Base-by-base conservation (phyloP, 176 grass and related monocot genomes). In the Carex parvula region DNA sequence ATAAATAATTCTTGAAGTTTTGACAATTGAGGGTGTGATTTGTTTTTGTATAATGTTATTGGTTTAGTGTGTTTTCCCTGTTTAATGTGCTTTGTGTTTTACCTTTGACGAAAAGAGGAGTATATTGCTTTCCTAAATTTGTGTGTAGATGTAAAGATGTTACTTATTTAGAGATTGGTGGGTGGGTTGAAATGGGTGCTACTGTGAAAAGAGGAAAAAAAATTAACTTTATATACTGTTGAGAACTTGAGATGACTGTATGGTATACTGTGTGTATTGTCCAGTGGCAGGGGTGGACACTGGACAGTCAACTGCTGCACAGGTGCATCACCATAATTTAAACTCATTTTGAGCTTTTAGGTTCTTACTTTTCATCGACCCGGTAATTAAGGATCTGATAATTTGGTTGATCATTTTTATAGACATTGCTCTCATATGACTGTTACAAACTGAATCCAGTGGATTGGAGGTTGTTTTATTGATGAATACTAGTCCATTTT, bases 21-120 rank as follows among this genome's bases (percentile, higher is more conserved):
- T 77, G 44, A 52, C 12, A 54, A 77, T 77, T 70, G 66, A 67
- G 8, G 15, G 72, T 55, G 48, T 0, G 30, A 77, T 76, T 54
- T 76, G 21, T 77, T 76, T 56, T 77, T n/a, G 48, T 30, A 56
- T 77, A 77, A 77, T 53, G n/a, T 3, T 32, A 33, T 77, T 32
- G 50, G 32, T 77, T 71, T 33, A 77, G 50, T 3, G 14, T 77
- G 72, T 30, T 77, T 56, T 77, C 11, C 22, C 6, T 55, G 21
- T 14, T 77, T 17, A 55, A 55, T 77, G 72, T 32, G 22, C 21
- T 77, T 26, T 26, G 22, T 24, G 6, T 77, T 62, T 77, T 26
- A 54, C 6, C 3, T 73, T 13, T 50, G 48, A 21, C n/a, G 24
- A 30, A 67, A 14, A 37, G 66, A 69, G 39, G 21, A 55, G 26